These are phyloP conservation scores for Camellia granthamiana DNA, from an alignment of 148 eudicot genomes.

Conservation along the genomic window DNA sequence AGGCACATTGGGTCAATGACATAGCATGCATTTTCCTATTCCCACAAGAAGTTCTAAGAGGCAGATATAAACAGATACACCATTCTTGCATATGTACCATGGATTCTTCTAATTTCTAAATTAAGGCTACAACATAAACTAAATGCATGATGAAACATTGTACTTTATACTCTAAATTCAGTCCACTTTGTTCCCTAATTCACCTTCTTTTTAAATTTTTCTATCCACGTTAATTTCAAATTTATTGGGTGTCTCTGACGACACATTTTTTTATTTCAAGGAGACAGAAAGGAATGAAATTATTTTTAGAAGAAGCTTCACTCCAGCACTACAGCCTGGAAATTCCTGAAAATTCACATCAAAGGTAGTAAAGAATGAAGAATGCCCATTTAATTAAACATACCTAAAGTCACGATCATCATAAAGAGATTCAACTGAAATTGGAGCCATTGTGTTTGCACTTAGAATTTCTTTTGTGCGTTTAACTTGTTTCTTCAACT, in stretches of 20 bases:
- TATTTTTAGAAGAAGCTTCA: background rate
- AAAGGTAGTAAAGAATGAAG: background rate
- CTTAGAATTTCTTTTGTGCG: slow-evolving; percentile 95
- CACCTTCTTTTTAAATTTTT: background rate
- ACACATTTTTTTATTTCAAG: background rate
- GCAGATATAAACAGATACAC: too few relatives aligned
- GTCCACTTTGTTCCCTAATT: background rate
- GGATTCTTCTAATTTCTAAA: background rate
- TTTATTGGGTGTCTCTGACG: background rate
- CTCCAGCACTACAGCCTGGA: background rate
- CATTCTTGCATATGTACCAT: background rate
- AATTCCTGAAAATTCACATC: background rate
- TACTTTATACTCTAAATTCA: background rate
- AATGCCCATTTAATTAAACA: slow-evolving; percentile 6
- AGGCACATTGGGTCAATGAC: background rate
- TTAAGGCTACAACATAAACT: background rate
- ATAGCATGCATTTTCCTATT: background rate
- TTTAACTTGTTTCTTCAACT: slow-evolving; percentile 97
- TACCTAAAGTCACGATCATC: slow-evolving; percentile 98
- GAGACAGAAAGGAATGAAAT: background rate
- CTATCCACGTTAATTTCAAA: background rate
- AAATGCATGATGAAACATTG: background rate
- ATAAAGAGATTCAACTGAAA: slow-evolving; percentile 90
- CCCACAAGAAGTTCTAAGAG: background rate
- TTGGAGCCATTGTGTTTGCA: slow-evolving; percentile 88